These are phyloP conservation scores for Stachybotrys chartarum DNA, from an alignment of 2,329 filamentous ascomycete genomes.

Conservation along the genomic window DNA sequence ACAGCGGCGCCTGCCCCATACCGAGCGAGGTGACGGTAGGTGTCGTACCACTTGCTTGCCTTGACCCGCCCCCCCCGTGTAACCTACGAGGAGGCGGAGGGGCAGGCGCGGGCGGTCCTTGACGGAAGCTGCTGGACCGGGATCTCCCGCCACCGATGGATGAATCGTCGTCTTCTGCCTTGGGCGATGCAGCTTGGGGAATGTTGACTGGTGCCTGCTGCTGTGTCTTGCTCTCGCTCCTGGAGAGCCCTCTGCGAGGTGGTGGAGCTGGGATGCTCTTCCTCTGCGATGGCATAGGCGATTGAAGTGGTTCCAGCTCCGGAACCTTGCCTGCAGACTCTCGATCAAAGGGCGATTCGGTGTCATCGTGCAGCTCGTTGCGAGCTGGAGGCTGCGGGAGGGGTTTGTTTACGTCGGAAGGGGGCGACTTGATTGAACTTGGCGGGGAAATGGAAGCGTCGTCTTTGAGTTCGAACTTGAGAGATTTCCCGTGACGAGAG, in stretches of 20 bases:
- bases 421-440: constrained; percentile 5
- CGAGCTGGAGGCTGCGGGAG: constrained; percentile 47
- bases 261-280: constrained; percentile 44
- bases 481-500: constrained; percentile 71
- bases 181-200: neutral
- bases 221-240: constrained; percentile 34
- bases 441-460: constrained; percentile 13
- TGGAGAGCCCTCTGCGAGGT: constrained; percentile 38
- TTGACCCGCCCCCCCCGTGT: neutral
- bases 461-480: constrained; percentile 42
- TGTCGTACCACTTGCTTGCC: constrained; percentile 2
- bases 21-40: constrained; percentile 8
- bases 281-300: constrained; percentile 24
- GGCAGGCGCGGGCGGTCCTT: constrained; percentile 34
- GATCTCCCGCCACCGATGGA: constrained; percentile 23
- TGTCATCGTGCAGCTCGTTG: constrained; percentile 37
- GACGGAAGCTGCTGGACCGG: constrained; percentile 39
- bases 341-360: constrained; percentile 45
- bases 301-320: constrained; percentile 27
- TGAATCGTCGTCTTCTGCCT: constrained; percentile 19
- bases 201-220: neutral
- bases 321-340: constrained; percentile 46
- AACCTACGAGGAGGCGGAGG: constrained; percentile 48
- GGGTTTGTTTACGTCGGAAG: constrained; percentile 39
- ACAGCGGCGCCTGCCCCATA: neutral